Base-by-base conservation (phyloP, 768 basidiomycete genomes). In the Inosperma sp. region DNA sequence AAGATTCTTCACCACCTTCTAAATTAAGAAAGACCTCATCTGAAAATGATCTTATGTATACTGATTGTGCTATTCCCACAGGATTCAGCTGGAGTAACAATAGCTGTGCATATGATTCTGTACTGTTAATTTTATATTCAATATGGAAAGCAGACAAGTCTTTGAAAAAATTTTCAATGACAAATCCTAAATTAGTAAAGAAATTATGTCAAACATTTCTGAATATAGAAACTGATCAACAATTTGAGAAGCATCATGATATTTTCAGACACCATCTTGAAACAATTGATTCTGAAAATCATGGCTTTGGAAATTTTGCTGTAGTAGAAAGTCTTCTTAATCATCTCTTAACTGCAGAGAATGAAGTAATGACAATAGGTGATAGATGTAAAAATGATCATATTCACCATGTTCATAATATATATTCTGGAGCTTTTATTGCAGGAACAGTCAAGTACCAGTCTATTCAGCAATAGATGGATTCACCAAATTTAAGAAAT, bases 61-160 rank as follows among this genome's bases (percentile, higher is more conserved):
- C 19, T 26, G 7, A 5, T 12, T 23, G 12, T 10, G 19, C 10
- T 12, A 46, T 42, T 21, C 30, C 34, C 39, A 51, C 29, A 14
- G 59, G 58, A 13, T 44, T 52, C 25, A 30, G 29, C 27, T 65
- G 65, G 64, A 35, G 41, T 27, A 26, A 56, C 21, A 61, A 63
- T 31, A 67, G 66, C 33, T 68, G 67, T 58, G 60, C 62, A 12
- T 68, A 68, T 56, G 67, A 68, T 45, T 9, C 58, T 7, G 22
- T 59, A 5, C 44, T 68, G 22, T 43, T 57, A 1, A 41, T 59
- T 3, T 33, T 68, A 6, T 61, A 47, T n/a, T n/a, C n/a, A n/a
- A n/a, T n/a, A n/a, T n/a, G n/a, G n/a, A n/a, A n/a, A n/a, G n/a
- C n/a, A n/a, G 40, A 48, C 59, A 45, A n/a, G n/a, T n/a, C n/a